Percentiles rank a stretch among this genome's conserved stretches.
These are phyloP conservation scores for Geotrichum klebahnii DNA, from an alignment of 1,139 yeast species.

Conservation along the genomic window DNA sequence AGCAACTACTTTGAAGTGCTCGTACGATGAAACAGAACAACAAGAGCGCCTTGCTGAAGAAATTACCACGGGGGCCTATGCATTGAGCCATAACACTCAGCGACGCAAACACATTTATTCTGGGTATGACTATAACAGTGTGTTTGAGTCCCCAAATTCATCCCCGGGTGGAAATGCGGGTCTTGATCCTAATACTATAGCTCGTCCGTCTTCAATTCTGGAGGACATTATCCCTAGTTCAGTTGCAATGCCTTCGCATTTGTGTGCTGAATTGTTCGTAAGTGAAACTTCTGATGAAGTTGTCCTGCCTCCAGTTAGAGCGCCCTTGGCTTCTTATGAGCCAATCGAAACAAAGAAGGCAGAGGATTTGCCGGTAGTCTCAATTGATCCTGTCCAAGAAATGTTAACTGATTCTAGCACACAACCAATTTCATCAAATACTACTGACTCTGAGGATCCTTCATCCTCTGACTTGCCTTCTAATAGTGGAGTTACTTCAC, in stretches of 20 bases:
- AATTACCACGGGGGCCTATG: slow-evolving; percentile 39
- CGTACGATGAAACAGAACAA: slow-evolving; percentile 64
- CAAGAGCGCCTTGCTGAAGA: slow-evolving; percentile 48
- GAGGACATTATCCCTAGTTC: slow-evolving; percentile 3
- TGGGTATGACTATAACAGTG: slow-evolving; percentile 82
- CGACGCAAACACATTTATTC: slow-evolving; percentile 69
- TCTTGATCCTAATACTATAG: background rate
- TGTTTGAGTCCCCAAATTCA: slow-evolving; percentile 44
- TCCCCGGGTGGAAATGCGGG: too few relatives aligned
- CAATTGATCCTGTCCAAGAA: too few relatives aligned
- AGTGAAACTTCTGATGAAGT: too few relatives aligned
- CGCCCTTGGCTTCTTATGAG: too few relatives aligned
- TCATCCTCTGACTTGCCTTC: too few relatives aligned
- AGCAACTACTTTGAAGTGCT: slow-evolving; percentile 74
- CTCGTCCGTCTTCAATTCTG: slow-evolving; percentile 7
- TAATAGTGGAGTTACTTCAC: too few relatives aligned
- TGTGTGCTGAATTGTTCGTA: slow-evolving; percentile 20
- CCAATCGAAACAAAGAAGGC: too few relatives aligned
- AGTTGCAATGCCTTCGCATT: slow-evolving; percentile 21
- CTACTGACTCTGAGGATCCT: too few relatives aligned
- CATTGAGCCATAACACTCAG: slow-evolving; percentile 71
- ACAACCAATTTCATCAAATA: too few relatives aligned
- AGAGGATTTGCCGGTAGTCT: too few relatives aligned
- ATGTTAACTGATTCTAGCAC: too few relatives aligned
- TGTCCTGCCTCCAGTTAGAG: too few relatives aligned